These are phyloP conservation scores for Xylariaceae sp. DNA, from an alignment of 2,329 filamentous ascomycete species.

Conservation along the genomic window DNA sequence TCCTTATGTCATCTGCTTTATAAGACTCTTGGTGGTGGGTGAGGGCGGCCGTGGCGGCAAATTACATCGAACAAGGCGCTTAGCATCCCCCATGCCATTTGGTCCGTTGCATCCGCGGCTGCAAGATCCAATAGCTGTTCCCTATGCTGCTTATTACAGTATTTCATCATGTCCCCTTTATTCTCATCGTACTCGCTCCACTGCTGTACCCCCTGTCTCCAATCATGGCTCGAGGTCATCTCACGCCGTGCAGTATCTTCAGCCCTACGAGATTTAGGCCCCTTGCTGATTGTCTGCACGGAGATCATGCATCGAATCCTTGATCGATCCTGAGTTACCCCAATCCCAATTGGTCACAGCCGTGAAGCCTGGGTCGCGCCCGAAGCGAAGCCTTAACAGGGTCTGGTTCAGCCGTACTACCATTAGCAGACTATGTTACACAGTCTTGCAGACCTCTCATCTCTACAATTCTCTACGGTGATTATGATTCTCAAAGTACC, in stretches of 20 bases:
- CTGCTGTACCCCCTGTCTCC: constrained; percentile 17
- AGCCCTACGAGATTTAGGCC: constrained; percentile 28
- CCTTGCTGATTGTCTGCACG: neutral
- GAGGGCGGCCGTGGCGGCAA: constrained; percentile 11
- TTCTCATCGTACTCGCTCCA: constrained; percentile 17
- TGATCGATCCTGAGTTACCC: neutral
- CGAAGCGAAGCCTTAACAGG: too few species aligned
- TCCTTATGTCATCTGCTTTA: neutral
- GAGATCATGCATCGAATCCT: constrained; percentile 15
- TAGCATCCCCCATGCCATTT: constrained; percentile 12
- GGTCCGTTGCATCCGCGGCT: constrained; percentile 22
- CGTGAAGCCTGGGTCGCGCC: neutral
- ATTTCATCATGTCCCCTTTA: constrained; percentile 1
- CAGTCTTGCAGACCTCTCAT: constrained; percentile 1
- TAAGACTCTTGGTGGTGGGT: neutral
- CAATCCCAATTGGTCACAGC: neutral
- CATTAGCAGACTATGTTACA: neutral
- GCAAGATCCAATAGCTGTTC: constrained; percentile 18
- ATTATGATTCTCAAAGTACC: constrained; percentile 2
- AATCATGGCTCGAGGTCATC: constrained; percentile 19
- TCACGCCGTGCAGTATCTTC: constrained; percentile 20
- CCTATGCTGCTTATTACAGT: constrained; percentile 13
- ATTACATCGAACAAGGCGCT: constrained; percentile 19
- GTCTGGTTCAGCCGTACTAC: too few species aligned
- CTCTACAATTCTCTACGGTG: constrained; percentile 14